Conservation (phyloP, 1,284 basidiomycete species). For the Cutaneotrichosporon curvatum region DNA sequence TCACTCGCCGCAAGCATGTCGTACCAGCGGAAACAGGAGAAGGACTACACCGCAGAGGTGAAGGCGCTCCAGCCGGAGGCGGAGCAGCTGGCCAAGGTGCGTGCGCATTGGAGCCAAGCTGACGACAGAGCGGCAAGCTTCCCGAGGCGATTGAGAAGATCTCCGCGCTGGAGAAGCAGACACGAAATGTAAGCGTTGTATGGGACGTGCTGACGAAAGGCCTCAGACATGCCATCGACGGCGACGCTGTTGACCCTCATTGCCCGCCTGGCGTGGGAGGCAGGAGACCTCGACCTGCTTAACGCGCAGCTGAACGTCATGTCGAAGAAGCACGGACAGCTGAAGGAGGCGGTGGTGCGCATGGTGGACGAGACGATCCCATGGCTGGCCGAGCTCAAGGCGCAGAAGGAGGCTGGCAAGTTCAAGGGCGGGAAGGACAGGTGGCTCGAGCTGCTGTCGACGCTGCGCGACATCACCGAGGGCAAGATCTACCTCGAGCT, state of each 20-base stretch:
- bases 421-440: conserved; percentile 57
- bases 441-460: conserved; percentile 84
- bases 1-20: conserved; percentile 28
- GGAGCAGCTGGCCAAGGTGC: conserved; percentile 47
- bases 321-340: conserved; percentile 95
- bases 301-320: conserved; percentile 67
- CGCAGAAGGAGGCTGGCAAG: conserved; percentile 39
- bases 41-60: conserved; percentile 52
- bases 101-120: conserved; percentile 7
- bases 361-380: conserved; percentile 81
- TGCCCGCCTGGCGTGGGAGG: conserved; percentile 62
- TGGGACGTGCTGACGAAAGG: conserved; percentile 51
- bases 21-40: conserved; percentile 50
- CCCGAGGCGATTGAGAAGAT: conserved; percentile 85
- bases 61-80: conserved; percentile 48
- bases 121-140: conserved; percentile 57
- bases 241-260: conserved; percentile 73
- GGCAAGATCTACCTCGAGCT: conserved; percentile 99
- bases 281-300: conserved; percentile 57
- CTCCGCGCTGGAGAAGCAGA: conserved; percentile 85
- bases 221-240: conserved; percentile 85
- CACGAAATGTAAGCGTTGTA: conserved; percentile 68
- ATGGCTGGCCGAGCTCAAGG: conserved; percentile 65
- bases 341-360: conserved; percentile 80
- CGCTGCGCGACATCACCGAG: conserved; percentile 84